Evolutionary conservation across 306 rosid genomes (phyloP).

Genomic region (Acacia melanoxylon): DNA sequence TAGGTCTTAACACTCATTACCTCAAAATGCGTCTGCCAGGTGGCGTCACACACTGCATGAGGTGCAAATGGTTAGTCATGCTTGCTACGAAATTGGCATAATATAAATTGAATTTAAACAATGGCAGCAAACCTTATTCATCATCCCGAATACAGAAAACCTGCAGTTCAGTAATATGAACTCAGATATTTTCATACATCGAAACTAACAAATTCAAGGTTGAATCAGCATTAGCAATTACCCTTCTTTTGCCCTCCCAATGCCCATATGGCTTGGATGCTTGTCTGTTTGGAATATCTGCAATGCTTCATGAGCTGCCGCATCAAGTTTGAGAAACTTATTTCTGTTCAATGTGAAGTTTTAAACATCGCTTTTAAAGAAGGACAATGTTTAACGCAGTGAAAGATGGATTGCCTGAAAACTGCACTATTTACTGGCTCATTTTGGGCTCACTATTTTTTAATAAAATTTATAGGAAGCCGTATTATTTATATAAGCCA

Average conservation of each 20-base stretch:
- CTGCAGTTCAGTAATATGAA: conserved; percentile 49
- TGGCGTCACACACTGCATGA: conserved; percentile 82
- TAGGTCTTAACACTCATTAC: conserved; percentile 39
- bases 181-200: conserved; percentile 22
- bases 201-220: conserved; percentile 22
- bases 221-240: conserved; percentile 41
- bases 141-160: conserved; percentile 96
- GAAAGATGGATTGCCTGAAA: conserved; percentile 23
- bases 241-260: conserved; percentile 99
- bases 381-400: conserved; percentile 18
- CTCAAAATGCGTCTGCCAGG: conserved; percentile 92
- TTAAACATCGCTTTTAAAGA: conserved; percentile 21
- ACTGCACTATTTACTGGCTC: neutral
- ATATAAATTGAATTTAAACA: conserved; percentile 32
- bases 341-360: conserved; percentile 59
- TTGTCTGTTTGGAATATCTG: conserved; percentile 96
- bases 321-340: conserved; percentile 89
- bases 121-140: conserved; percentile 77
- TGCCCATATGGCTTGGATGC: conserved; percentile 99
- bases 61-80: conserved; percentile 32
- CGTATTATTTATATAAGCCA: neutral
- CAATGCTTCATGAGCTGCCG: conserved; percentile 89
- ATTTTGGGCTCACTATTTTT: neutral
- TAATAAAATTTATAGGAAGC: neutral
- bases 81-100: conserved; percentile 26